Conservation (phyloP, 345 rosid genomes). For the Laguncularia racemosa region DNA sequence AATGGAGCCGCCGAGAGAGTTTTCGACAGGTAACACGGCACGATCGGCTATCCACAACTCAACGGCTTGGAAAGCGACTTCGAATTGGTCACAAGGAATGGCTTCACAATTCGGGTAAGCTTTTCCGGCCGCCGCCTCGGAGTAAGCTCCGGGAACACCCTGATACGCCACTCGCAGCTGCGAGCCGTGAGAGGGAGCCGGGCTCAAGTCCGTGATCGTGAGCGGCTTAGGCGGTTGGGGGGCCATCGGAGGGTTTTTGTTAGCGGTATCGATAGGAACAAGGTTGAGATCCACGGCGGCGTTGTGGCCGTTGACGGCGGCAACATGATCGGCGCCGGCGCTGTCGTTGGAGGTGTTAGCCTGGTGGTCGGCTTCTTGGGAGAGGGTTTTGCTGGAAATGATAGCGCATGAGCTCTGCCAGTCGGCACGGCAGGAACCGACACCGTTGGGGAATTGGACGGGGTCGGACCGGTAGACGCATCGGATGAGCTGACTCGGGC, state of each 20-base stretch:
- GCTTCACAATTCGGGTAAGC: constrained; percentile 94
- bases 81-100: constrained; percentile 95
- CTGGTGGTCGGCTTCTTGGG: constrained; percentile 31
- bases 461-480: constrained; percentile 45
- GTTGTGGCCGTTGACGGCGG: constrained; percentile 61
- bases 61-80: constrained; percentile 94
- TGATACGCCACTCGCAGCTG: constrained; percentile 87
- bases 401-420: constrained; percentile 90
- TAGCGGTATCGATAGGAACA: constrained; percentile 35
- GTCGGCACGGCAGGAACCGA: constrained; percentile 40
- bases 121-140: constrained; percentile 97
- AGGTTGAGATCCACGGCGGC: constrained; percentile 44
- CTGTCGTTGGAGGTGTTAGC: constrained; percentile 6
- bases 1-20: constrained; percentile 93
- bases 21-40: constrained; percentile 88
- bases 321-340: constrained; percentile 27
- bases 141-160: constrained; percentile 97
- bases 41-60: constrained; percentile 99
- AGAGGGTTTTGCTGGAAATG: constrained; percentile 47
- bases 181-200: constrained; percentile 92
- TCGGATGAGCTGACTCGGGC: constrained; percentile 10
- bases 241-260: constrained; percentile 11
- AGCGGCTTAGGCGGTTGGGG: constrained; percentile 41
- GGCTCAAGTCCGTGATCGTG: constrained; percentile 68
- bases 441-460: constrained; percentile 36